Conservation (phyloP, 78 protist species). For the Dictyostelium firmibasis region DNA sequence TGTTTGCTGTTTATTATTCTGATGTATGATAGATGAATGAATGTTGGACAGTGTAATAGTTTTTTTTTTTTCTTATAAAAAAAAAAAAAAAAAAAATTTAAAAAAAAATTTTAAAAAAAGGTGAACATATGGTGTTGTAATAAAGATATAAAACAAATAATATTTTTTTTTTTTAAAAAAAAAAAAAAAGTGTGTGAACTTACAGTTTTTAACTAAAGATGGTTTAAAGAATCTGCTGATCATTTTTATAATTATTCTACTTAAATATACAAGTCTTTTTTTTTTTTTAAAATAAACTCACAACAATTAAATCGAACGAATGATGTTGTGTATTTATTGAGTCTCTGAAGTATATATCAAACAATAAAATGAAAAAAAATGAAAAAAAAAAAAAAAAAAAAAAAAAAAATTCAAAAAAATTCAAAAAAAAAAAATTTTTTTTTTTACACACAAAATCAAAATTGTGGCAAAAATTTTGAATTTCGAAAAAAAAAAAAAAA, state of each 20-base stretch:
- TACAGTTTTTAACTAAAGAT: constrained; percentile 6
- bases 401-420: background rate
- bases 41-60: no score
- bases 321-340: background rate
- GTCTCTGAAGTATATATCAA: background rate
- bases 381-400: background rate
- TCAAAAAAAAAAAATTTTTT: background rate
- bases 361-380: background rate
- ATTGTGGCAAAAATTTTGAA: background rate
- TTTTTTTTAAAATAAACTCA: background rate
- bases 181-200: background rate
- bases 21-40: background rate
- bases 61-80: background rate
- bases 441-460: background rate
- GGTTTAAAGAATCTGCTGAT: constrained; percentile 2
- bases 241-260: background rate
- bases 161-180: background rate
- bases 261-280: background rate
- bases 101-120: background rate
- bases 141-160: background rate
- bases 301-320: background rate
- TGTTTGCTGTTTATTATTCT: background rate
- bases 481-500: no score
- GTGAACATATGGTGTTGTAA: background rate
- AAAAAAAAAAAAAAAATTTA: background rate